phyloP scores from a whole-genome alignment of 768 basidiomycete genomes.

The Lanmaoa rubissima region DNA sequence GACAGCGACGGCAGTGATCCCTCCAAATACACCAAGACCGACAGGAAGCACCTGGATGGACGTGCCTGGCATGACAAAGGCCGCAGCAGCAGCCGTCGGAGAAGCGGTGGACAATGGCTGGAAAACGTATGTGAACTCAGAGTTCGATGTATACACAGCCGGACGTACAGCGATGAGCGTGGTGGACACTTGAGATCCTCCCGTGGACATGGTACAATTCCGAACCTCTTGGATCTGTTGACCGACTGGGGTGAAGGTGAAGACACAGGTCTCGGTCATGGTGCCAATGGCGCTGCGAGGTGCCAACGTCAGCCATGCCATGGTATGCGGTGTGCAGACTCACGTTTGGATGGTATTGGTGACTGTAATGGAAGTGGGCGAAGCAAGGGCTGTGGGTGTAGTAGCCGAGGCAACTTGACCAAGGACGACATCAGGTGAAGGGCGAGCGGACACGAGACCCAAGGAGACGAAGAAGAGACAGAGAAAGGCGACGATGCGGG shows the following conservation, averaged over 20 bases:
- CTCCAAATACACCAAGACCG: slow-evolving; percentile 81
- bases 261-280: slow-evolving; percentile 56
- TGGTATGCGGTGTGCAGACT: slow-evolving; percentile 16
- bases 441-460: slow-evolving; percentile 28
- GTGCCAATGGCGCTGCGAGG: slow-evolving; percentile 45
- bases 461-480: slow-evolving; percentile 26
- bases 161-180: slow-evolving; percentile 12
- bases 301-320: not conserved
- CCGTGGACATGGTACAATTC: slow-evolving; percentile 46
- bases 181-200: slow-evolving; percentile 10
- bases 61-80: slow-evolving; percentile 71
- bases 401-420: slow-evolving; percentile 24
- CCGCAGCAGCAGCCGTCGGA: slow-evolving; percentile 28
- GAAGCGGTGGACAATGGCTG: slow-evolving; percentile 30
- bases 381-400: slow-evolving; percentile 23
- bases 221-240: slow-evolving; percentile 52
- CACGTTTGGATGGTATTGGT: slow-evolving; percentile 40
- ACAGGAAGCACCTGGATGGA: slow-evolving; percentile 74
- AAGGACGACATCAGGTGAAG: slow-evolving; percentile 16
- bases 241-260: slow-evolving; percentile 55
- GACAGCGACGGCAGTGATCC: slow-evolving; percentile 80
- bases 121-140: not conserved
- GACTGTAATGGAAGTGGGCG: slow-evolving; percentile 38
- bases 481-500: slow-evolving; percentile 17
- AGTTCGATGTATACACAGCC: too few species aligned